A percentile compares a stretch with the other conserved stretches of the same genome.
Conservation (phyloP, 306 rosid species). For the Aeschynomene evenia region DNA sequence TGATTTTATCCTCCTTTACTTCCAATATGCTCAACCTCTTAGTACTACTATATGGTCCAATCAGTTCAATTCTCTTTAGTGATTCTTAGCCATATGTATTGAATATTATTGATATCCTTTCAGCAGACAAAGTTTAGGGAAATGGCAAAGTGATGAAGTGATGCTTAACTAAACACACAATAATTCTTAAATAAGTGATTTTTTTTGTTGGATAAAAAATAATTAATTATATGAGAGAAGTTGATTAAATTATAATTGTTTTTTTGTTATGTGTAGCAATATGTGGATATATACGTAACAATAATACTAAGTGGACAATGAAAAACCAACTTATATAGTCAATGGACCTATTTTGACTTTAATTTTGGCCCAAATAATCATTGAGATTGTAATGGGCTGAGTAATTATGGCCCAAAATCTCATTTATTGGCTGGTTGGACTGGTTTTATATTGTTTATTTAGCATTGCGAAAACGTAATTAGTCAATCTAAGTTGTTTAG, state of each 20-base stretch:
- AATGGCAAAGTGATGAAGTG: conserved; percentile 15
- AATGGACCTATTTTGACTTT: too few species aligned
- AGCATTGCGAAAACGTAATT: too few species aligned
- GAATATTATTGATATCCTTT: conserved; percentile 15
- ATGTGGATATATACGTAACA: too few species aligned
- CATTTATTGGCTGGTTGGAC: too few species aligned
- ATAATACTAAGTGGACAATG: too few species aligned
- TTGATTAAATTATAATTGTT: conserved; percentile 3
- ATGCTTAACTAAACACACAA: conserved; percentile 20
- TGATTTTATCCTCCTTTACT: conserved; percentile 29
- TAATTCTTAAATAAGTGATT: conserved; percentile 5
- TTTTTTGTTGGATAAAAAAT: neutral
- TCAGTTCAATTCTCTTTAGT: conserved; percentile 3
- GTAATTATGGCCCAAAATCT: too few species aligned
- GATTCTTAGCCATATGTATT: conserved; percentile 6
- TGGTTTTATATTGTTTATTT: too few species aligned
- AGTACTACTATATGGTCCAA: conserved; percentile 6
- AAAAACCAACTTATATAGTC: too few species aligned
- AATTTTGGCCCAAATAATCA: too few species aligned
- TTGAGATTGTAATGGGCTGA: too few species aligned
- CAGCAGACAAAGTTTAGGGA: conserved; percentile 18
- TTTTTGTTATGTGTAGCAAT: neutral
- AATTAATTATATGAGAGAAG: neutral
- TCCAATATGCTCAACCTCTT: conserved; percentile 25
- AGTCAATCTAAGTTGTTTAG: neutral